Conservation (phyloP, 2,329 filamentous ascomycete species). For the Colletotrichum kahawae region DNA sequence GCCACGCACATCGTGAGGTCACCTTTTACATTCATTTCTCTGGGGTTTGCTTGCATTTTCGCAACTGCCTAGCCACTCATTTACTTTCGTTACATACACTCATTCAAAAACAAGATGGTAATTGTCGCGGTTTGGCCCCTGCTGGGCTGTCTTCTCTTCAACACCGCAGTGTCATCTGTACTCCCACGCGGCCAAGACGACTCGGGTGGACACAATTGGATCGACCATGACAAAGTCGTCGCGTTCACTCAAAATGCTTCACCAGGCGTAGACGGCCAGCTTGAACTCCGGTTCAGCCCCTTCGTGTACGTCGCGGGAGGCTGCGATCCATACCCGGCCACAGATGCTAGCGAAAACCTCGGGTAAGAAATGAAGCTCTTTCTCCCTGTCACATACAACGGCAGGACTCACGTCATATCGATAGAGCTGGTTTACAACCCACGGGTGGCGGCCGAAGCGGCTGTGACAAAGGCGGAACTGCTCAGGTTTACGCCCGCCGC, state of each 20-base stretch:
- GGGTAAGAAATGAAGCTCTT: background rate
- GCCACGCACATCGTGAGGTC: background rate
- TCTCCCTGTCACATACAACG: fast-evolving
- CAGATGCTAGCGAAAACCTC: background rate
- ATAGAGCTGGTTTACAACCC: background rate
- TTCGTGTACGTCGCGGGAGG: background rate
- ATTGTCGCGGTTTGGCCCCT: background rate
- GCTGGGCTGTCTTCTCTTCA: background rate
- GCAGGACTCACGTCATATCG: background rate
- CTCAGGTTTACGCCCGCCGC: background rate
- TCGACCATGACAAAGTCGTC: background rate
- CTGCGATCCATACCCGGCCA: background rate
- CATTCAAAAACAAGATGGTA: background rate
- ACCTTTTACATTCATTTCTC: background rate
- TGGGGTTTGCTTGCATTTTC: background rate
- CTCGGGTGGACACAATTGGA: background rate
- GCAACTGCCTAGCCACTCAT: background rate
- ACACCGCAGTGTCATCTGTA: background rate
- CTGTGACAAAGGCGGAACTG: background rate
- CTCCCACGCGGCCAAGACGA: background rate
- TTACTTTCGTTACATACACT: background rate
- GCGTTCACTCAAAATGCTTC: background rate
- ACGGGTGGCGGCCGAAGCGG: background rate
- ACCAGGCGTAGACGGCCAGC: background rate
- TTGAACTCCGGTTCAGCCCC: background rate